A percentile compares a stretch with the other conserved stretches of the same genome.
Conservation (phyloP, 768 basidiomycete genomes). For the Suillus cothurnatus region DNA sequence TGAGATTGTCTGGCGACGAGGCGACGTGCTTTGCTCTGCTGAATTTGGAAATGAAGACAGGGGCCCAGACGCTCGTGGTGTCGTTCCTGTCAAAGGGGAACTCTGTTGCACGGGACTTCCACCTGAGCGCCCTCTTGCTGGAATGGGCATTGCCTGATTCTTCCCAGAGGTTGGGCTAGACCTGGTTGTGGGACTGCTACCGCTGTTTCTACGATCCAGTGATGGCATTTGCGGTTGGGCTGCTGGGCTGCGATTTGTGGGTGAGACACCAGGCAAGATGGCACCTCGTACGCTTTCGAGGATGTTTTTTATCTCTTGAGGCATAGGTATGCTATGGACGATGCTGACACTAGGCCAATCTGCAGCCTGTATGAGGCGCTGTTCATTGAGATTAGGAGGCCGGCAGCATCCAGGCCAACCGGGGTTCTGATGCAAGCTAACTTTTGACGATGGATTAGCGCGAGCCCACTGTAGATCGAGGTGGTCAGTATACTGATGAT, state of each 20-base stretch:
- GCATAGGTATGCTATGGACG: conserved; percentile 75
- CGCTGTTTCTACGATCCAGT: conserved; percentile 50
- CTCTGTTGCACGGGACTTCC: conserved; percentile 49
- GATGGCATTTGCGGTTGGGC: conserved; percentile 31
- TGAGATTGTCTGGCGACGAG: conserved; percentile 51
- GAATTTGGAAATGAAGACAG: conserved; percentile 49
- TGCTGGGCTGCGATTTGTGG: conserved; percentile 36
- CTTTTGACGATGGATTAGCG: conserved; percentile 54
- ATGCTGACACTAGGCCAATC: conserved; percentile 83
- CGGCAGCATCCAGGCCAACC: conserved; percentile 93
- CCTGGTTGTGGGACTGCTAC: conserved; percentile 30
- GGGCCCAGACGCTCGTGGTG: conserved; percentile 31
- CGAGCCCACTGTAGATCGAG: conserved; percentile 65
- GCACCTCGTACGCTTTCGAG: conserved; percentile 55
- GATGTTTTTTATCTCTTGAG: conserved; percentile 66
- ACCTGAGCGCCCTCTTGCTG: conserved; percentile 48
- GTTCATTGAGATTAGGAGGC: conserved; percentile 62
- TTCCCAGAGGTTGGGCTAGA: conserved; percentile 41
- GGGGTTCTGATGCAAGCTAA: conserved; percentile 61
- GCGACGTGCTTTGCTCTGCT: conserved; percentile 45
- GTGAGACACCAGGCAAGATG: conserved; percentile 32
- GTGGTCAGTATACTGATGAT: conserved; percentile 27
- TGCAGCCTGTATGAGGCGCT: conserved; percentile 62
- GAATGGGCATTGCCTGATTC: conserved; percentile 37
- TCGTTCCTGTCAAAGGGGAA: conserved; percentile 25